A percentile compares a stretch with the other conserved stretches of the same genome.
These are phyloP conservation scores for Nepenthes gracilis DNA, from an alignment of 148 eudicot species.

Conservation along the genomic window DNA sequence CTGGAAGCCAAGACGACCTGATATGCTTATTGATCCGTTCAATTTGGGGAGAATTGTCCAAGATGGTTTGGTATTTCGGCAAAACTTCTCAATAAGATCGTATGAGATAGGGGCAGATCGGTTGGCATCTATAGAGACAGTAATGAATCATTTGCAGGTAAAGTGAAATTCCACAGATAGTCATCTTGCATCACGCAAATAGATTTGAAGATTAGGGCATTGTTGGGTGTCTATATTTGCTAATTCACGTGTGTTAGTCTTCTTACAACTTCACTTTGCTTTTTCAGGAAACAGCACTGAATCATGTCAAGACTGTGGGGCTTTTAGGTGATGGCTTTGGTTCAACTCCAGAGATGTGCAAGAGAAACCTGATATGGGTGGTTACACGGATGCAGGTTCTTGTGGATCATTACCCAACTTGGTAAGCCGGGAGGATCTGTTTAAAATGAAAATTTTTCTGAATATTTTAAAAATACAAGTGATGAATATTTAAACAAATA, in stretches of 20 bases:
- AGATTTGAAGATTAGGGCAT: no score
- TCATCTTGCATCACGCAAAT: no score
- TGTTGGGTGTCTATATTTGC: background rate
- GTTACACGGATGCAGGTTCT: slow-evolving; percentile 86
- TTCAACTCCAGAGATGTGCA: slow-evolving; percentile 92
- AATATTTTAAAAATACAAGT: no score
- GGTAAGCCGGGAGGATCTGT: slow-evolving; percentile 32
- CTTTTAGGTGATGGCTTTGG: slow-evolving; percentile 92
- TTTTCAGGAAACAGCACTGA: slow-evolving; percentile 89
- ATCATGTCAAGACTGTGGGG: slow-evolving; percentile 81
- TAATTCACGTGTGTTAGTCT: background rate
- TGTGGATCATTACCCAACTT: slow-evolving; percentile 89
- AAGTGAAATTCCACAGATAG: no score
- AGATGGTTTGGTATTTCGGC: slow-evolving; percentile 78
- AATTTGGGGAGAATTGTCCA: slow-evolving; percentile 79
- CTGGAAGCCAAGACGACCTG: slow-evolving; percentile 91
- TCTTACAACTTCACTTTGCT: slow-evolving; percentile 6
- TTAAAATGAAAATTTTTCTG: no score
- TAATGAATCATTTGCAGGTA: slow-evolving; percentile 99
- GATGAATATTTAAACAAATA: no score
- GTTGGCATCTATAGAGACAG: slow-evolving; percentile 89
- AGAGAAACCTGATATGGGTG: slow-evolving; percentile 89
- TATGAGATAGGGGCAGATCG: slow-evolving; percentile 98
- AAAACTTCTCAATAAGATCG: slow-evolving; percentile 85
- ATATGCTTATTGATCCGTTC: slow-evolving; percentile 68